Evolutionary conservation across 495 filamentous ascomycete species (phyloP), one percentile per base, ranked within the genome.

Genomic region (Pyronema omphalodes): DNA sequence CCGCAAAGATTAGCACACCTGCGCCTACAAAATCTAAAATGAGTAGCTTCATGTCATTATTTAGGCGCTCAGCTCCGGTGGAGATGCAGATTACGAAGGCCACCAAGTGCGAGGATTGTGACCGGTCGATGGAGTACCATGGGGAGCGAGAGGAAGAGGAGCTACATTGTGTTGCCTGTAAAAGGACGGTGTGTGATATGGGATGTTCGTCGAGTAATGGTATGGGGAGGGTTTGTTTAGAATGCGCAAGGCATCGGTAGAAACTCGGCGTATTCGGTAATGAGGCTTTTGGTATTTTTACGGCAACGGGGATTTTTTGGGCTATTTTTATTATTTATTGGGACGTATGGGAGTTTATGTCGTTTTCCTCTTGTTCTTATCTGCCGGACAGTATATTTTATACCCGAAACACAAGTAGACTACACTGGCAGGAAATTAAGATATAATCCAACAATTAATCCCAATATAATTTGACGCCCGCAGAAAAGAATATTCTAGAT

Each of bases 111-210:
- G 50, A 52, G 14, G 50, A 52, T 33, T 52, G 50, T 52, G 50
- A 52, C 5, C 9, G 50, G 9, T 35, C 9, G 4, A n/a, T 52
- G 37, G 15, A 14, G 8, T n/a, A 1, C 12, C 48, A 51, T 5
- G 23, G 23, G 23, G 23, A 29, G 23, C 23, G 23, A 29, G 50
- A 52, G 12, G 50, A 52, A 37, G 50, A 52, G 9, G 37, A 40
- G 37, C 35, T 43, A 7, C 39, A 37, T 7, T 52, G 50, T 41
- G 6, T 52, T 9, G 34, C 34, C 11, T 52, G 50, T 12, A 9
- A 29, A n/a, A 40, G 50, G 37, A 33, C 35, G 14, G 50, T 52
- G 50, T 52, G 50, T 52, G 50, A 52, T 52, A 11, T 52, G 11
- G 50, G 50, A 6, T 52, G 50, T 34, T 14, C 36, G 9, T 35